These are phyloP conservation scores for Globisporangium middletonii DNA, from an alignment of 352 stramenopile genomes.

Conservation along the genomic window DNA sequence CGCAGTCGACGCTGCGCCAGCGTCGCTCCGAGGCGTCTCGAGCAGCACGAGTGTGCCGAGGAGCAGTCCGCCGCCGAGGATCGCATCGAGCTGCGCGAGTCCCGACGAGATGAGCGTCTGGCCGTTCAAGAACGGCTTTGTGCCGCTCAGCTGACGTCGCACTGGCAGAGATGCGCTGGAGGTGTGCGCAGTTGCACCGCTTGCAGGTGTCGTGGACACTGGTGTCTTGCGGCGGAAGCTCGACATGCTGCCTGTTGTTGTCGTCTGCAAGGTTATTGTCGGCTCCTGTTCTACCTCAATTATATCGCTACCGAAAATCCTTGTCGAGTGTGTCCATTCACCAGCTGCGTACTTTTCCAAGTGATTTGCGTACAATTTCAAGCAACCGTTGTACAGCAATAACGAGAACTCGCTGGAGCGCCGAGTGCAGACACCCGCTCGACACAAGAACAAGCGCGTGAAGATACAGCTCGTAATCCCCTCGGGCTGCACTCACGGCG, in stretches of 20 bases:
- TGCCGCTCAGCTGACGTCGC: slow-evolving; percentile 21
- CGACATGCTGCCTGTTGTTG: slow-evolving; percentile 19
- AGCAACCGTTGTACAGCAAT: too few relatives aligned
- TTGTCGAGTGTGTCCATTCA: neutral
- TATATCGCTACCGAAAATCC: neutral
- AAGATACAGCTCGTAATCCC: too few relatives aligned
- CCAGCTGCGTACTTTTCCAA: neutral
- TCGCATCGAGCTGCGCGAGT: slow-evolving; percentile 41
- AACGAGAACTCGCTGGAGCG: too few relatives aligned
- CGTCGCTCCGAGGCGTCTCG: slow-evolving; percentile 27
- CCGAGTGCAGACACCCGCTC: too few relatives aligned
- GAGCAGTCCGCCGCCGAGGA: slow-evolving; percentile 49
- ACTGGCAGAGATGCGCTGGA: neutral
- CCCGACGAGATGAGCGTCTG: slow-evolving; percentile 55
- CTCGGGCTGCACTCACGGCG: too few relatives aligned
- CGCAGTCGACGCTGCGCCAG: slow-evolving; percentile 12
- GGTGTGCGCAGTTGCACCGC: neutral
- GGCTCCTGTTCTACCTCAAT: too few relatives aligned
- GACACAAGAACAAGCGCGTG: too few relatives aligned
- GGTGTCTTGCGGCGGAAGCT: slow-evolving; percentile 39
- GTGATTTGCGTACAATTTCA: too few relatives aligned
- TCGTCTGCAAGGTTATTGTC: too few relatives aligned
- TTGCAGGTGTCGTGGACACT: neutral
- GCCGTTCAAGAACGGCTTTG: slow-evolving; percentile 65
- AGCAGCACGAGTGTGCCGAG: slow-evolving; percentile 44